Conservation (phyloP, 1,284 basidiomycete species). For the Takashimella koratensis region DNA sequence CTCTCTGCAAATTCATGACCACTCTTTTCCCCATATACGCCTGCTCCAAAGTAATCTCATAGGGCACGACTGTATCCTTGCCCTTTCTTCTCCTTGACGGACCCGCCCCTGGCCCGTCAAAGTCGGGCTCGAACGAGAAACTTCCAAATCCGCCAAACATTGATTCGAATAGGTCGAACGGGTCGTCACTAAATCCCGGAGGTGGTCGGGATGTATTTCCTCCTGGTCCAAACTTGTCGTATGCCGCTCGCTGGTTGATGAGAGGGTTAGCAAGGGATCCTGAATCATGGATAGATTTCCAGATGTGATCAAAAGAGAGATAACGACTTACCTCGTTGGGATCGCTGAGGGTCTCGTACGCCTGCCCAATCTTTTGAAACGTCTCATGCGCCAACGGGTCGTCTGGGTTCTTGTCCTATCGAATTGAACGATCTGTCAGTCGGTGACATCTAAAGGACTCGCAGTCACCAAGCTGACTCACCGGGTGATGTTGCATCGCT, state of each 20-base stretch:
- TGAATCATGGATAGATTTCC: neutral
- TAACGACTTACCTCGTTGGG: conserved; percentile 52
- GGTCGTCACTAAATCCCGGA: conserved; percentile 50
- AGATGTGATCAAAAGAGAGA: neutral
- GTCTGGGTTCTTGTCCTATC: conserved; percentile 46
- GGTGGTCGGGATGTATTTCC: conserved; percentile 23
- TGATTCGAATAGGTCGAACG: conserved; percentile 66
- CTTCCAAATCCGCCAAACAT: conserved; percentile 60
- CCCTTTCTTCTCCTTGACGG: conserved; percentile 48
- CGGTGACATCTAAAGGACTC: neutral
- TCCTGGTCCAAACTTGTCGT: conserved; percentile 76
- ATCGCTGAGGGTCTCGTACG: conserved; percentile 85
- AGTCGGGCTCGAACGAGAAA: conserved; percentile 39
- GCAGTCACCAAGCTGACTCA: conserved; percentile 50
- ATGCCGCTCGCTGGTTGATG: conserved; percentile 70
- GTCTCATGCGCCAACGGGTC: conserved; percentile 60
- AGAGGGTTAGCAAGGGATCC: neutral
- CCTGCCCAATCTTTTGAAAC: conserved; percentile 84
- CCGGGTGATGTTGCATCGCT: conserved; percentile 86
- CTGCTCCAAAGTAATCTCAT: conserved; percentile 86
- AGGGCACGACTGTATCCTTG: conserved; percentile 70
- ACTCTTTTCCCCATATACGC: conserved; percentile 87
- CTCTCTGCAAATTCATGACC: conserved; percentile 83
- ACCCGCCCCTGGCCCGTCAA: conserved; percentile 40
- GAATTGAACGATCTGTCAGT: neutral